These are phyloP conservation scores for Ustilago crameri DNA, from an alignment of 1,284 basidiomycete species.

Conservation along the genomic window DNA sequence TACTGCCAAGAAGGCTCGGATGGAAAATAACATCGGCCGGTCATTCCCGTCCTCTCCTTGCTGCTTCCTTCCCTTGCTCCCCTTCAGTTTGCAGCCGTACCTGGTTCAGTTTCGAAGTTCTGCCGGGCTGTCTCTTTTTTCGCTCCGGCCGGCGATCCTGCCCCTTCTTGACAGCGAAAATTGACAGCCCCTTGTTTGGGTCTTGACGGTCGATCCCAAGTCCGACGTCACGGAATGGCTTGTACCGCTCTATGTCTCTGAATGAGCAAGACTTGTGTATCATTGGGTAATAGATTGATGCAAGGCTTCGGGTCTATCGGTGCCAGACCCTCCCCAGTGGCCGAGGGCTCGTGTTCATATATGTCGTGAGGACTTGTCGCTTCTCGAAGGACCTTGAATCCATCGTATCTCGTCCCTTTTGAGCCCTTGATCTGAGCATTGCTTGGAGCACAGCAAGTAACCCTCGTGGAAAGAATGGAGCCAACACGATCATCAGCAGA, in stretches of 20 bases:
- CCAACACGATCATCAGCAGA: slow-evolving; percentile 17
- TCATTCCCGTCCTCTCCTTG: slow-evolving; percentile 1
- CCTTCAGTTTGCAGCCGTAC: too few species aligned
- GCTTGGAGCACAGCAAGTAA: not conserved
- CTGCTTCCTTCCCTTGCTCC: too few species aligned
- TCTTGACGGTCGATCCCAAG: slow-evolving; percentile 38
- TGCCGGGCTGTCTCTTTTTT: slow-evolving; percentile 8
- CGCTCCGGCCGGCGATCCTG: slow-evolving; percentile 1
- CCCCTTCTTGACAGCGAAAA: slow-evolving; percentile 8
- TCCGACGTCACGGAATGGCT: too few species aligned
- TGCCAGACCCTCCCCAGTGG: not conserved
- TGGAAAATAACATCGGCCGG: not conserved
- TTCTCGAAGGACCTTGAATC: not conserved
- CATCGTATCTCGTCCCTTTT: not conserved
- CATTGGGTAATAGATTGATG: not conserved
- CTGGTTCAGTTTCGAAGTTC: too few species aligned
- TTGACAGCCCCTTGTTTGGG: too few species aligned
- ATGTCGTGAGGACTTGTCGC: not conserved
- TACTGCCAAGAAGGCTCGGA: too few species aligned
- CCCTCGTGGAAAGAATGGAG: slow-evolving; percentile 3
- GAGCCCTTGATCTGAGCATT: not conserved
- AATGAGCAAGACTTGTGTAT: too few species aligned
- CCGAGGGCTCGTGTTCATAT: not conserved
- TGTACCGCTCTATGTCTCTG: too few species aligned
- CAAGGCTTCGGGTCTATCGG: not conserved